Base-by-base conservation (phyloP, 176 grass and related monocot genomes). In the Carex cristatella region DNA sequence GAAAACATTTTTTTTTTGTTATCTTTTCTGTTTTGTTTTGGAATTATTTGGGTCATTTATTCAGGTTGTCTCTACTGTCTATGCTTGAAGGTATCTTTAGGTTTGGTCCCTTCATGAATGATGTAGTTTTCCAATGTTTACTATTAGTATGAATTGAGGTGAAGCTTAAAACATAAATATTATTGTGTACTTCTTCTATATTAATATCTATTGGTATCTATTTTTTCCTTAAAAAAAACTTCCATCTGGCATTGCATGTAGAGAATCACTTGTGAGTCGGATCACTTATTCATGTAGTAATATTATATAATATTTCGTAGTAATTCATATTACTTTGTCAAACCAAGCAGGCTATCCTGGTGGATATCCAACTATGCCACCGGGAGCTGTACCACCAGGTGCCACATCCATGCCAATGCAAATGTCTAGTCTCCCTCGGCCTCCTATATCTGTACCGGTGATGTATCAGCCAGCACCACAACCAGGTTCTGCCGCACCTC, bases 381-480 rank as follows among this genome's bases (percentile, higher is more conserved):
- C 81, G n/a, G 81, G 81, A 23, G 14, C 55, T 16, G 10, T 80
- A 28, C 77, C 77, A 1, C 10, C 2, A 15, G 80, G 37, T 42
- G 60, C 61, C 61, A 33, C 80, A 48, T 82, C 80, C 56, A 83
- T 83, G 81, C 81, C 40, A 10, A 83, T 83, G 81, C 81, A 83
- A 83, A 65, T 83, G 18, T 7, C 42, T 46, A 83, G 23, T 55
- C 65, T 67, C 42, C 81, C 81, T 18, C 81, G 81, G 18, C 79
- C 59, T 81, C 74, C 74, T 35, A 51, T 55, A 33, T 33, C 73
- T 57, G 73, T 51, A 11, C 59, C 59, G 16, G 27, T 67, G 81
- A 83, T 83, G 81, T 83, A 83, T 83, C 81, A 69, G 65, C 46
- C 65, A 54, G 63, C 81, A 69, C 63, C 10, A 10, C 81, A 61